Evolutionary conservation across 371 early-diverging fungal genomes (phyloP).

Genomic region (Dichotomocladium elegans): DNA sequence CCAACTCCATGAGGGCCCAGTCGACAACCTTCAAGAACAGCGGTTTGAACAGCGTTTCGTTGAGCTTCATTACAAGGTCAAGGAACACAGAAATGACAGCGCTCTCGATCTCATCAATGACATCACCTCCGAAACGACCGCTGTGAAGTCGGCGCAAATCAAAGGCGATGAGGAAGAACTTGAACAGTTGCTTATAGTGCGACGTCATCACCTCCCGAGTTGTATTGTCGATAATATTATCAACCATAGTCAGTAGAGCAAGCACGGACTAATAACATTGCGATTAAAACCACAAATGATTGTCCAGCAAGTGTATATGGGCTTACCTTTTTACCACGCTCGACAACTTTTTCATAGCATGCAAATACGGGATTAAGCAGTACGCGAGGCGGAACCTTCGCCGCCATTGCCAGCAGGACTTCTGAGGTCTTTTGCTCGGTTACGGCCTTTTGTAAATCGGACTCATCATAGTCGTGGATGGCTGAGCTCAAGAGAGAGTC

Average conservation of each 20-base stretch:
- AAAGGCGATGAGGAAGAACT: conserved; percentile 71
- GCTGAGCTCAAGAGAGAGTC: conserved; percentile 52
- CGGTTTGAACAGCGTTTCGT: conserved; percentile 92
- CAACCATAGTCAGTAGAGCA: conserved; percentile 50
- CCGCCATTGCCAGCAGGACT: conserved; percentile 53
- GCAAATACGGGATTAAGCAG: conserved; percentile 67
- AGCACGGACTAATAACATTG: conserved; percentile 1
- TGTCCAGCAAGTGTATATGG: neutral
- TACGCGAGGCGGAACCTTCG: conserved; percentile 63
- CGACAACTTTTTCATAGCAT: conserved; percentile 52
- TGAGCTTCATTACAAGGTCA: conserved; percentile 83
- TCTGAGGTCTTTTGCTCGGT: conserved; percentile 47
- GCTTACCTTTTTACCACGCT: conserved; percentile 49
- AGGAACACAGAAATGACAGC: conserved; percentile 71
- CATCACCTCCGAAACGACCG: conserved; percentile 17
- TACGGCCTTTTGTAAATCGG: conserved; percentile 38
- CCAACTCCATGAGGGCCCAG: conserved; percentile 78
- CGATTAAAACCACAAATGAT: neutral
- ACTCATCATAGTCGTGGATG: conserved; percentile 39
- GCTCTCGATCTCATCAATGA: conserved; percentile 62
- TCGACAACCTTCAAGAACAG: conserved; percentile 85
- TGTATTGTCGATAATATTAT: conserved; percentile 64
- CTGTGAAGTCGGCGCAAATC: conserved; percentile 58
- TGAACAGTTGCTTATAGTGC: conserved; percentile 78
- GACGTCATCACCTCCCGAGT: conserved; percentile 61